Evolutionary conservation across 2,329 filamentous ascomycete genomes (phyloP), one percentile per base, ranked within the genome.

Genomic region (Fusarium continuum): DNA sequence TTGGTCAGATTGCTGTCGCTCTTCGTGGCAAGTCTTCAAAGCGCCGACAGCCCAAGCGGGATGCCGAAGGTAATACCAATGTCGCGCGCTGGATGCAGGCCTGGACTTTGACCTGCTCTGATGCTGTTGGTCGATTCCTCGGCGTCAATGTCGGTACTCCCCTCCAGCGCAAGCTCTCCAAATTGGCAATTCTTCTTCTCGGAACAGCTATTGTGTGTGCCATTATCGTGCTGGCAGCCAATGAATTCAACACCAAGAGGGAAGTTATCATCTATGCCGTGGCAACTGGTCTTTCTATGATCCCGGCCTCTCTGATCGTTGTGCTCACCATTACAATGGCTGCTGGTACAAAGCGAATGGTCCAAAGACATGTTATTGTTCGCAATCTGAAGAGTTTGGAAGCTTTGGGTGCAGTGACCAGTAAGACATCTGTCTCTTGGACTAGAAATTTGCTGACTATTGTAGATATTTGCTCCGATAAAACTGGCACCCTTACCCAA

Each of bases 61-160:
- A 74, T 45, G 79, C 83, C 55, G 79, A 85, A 36, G 74, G 74
- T 45, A 73, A 73, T 14, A 67, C 75, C 8, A 71, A 69, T 8
- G 54, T 70, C 36, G 72, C 61, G 19, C 74, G 73, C 25, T 75
- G 74, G 58, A 45, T 75, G 25, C 64, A 78, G 47, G 75, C 77
- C 2, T 78, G 75, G 74, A 69, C 70, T 1, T 61, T 79, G 28
- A 80, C 78, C 6, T 63, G 72, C 32, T 82, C 79, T 8, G 85
- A 89, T 71, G 83, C 83, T 7, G 75, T 88, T 45, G 86, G 85
- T 4, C 79, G 82, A 16, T 89, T 91, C 69, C 79, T 91, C 5
- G 88, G 89, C 38, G 82, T 90, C 61, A 88, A 85, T 53, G 83
- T 89, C 6, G 89, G 89, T 34, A 91, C 89, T 5, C 89, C 89